Evolutionary conservation across 805 yeast species (phyloP).

Genomic region (Suhomyces sp.): DNA sequence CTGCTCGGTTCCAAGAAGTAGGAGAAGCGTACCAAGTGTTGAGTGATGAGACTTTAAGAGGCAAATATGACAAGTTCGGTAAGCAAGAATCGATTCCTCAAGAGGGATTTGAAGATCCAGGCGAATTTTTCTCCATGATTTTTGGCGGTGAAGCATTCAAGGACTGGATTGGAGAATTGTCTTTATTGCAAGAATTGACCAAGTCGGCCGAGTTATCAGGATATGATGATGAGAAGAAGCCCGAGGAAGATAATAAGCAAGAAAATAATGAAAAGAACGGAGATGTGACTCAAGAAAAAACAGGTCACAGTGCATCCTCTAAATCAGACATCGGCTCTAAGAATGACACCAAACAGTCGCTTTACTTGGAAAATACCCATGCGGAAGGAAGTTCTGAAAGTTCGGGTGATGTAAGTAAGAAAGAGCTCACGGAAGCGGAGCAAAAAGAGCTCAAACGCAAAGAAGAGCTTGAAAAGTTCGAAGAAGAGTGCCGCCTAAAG

Average conservation of each 20-base stretch:
- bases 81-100: conserved; percentile 67
- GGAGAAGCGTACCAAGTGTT: conserved; percentile 78
- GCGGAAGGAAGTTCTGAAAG: not conserved
- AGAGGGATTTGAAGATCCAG: conserved; percentile 66
- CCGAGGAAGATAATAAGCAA: conserved; percentile 32
- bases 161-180: conserved; percentile 47
- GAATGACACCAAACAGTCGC: not conserved
- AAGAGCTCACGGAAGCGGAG: conserved; percentile 33
- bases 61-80: conserved; percentile 72
- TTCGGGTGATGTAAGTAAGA: conserved; percentile 13
- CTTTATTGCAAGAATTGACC: conserved; percentile 43
- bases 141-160: conserved; percentile 90
- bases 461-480: conserved; percentile 60
- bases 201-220: conserved; percentile 44
- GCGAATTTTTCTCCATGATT: conserved; percentile 65
- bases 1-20: conserved; percentile 43
- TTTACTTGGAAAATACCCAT: conserved; percentile 12
- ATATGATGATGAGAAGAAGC: conserved; percentile 26
- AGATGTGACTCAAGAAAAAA: not conserved
- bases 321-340: not conserved
- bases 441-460: conserved; percentile 44
- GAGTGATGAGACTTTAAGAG: conserved; percentile 59
- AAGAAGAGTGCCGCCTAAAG: conserved; percentile 70
- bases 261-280: conserved; percentile 13
- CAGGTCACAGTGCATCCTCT: not conserved